Conservation (phyloP, 306 rosid species). For the Parietaria judaica region DNA sequence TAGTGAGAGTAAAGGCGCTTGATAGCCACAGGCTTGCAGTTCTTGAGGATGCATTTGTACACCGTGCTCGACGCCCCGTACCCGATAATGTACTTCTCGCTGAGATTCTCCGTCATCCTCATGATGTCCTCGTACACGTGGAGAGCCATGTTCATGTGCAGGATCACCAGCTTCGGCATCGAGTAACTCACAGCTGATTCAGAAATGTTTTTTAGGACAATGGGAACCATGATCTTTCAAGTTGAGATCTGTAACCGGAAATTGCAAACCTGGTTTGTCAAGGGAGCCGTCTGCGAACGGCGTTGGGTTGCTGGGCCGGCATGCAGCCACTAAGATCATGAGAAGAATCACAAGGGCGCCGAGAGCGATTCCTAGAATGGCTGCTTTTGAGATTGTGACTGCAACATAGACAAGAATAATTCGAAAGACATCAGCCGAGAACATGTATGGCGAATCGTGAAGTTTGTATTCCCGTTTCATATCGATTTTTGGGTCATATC, state of each 20-base stretch:
- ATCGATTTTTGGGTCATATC: no score
- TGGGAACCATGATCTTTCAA: neutral
- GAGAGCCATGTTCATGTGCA: slow-evolving; percentile 95
- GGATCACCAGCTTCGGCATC: slow-evolving; percentile 75
- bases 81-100: slow-evolving; percentile 86
- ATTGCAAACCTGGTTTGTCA: slow-evolving; percentile 69
- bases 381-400: slow-evolving; percentile 82
- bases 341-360: slow-evolving; percentile 94
- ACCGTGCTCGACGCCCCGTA: slow-evolving; percentile 91
- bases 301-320: slow-evolving; percentile 63
- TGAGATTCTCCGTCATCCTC: slow-evolving; percentile 91
- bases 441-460: no score
- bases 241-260: neutral
- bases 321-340: slow-evolving; percentile 76
- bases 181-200: slow-evolving; percentile 53
- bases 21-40: slow-evolving; percentile 91
- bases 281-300: slow-evolving; percentile 75
- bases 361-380: slow-evolving; percentile 89
- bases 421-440: neutral
- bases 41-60: slow-evolving; percentile 87
- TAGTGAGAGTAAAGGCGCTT: slow-evolving; percentile 76
- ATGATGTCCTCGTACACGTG: slow-evolving; percentile 88
- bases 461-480: no score
- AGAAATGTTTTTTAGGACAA: slow-evolving; percentile 3
- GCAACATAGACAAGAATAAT: slow-evolving; percentile 20